Evolutionary conservation across 352 stramenopile genomes (phyloP), one percentile per base, ranked within the genome.

Genomic region (Plasmopara muralis): DNA sequence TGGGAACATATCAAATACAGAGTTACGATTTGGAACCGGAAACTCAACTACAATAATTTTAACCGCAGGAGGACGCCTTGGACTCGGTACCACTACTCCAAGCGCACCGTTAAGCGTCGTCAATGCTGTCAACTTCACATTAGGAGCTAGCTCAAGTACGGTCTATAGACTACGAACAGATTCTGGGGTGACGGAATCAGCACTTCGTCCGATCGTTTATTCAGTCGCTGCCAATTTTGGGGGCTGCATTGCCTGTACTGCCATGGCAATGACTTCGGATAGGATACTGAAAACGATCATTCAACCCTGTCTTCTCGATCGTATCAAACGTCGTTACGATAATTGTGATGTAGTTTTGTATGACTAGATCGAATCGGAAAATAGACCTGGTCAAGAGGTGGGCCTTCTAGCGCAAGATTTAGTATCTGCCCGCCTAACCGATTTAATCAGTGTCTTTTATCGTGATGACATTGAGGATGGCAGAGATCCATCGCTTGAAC

Each of bases 121-220:
- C 18, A 20, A 20, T 43, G 18, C 39, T 28, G 9, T 28, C n/a
- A 28, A 15, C 18, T 15, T 43, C 39, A 43, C 14, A 28, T 43
- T 43, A 8, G 39, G 39, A 28, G 18, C 39, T 8, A 14, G 39
- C 13, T 15, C 14, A 6, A 43, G 39, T 28, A 43, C 39, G 14
- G 39, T 43, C 14, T 43, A 43, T 43, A 43, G 39, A 28, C 39
- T 43, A n/a, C 39, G 39, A n/a, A 43, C 39, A 8, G 39, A 43
- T n/a, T 28, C 14, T 43, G 39, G 39, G 18, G 39, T 43, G 18
- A 43, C n/a, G 1, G 39, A 43, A 20, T 28, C 7, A 13, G 39
- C 39, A 28, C 39, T 43, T 15, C 8, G 39, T 43, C 39, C 39
- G 15, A 43, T 29, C 20, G 7, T 15, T 20, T 43, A 43, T 43